Base-by-base conservation (phyloP, 2,329 filamentous ascomycete species). In the Alternaria gaisen region DNA sequence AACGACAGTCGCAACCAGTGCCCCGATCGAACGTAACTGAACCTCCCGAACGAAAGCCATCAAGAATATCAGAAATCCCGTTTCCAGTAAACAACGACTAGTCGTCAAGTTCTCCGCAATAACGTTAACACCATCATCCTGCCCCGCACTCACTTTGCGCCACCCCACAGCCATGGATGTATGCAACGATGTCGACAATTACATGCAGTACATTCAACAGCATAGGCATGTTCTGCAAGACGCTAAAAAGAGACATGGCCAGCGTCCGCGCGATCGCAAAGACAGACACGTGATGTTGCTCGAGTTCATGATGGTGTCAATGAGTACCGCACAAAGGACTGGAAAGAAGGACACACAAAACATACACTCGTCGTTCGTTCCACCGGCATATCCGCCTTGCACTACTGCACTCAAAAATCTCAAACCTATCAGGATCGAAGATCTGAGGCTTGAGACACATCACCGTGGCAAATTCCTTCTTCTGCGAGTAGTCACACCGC, bases 381-480 rank as follows among this genome's bases (percentile, higher is more conserved):
- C 68, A 8, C 51, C 53, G 34, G 48, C 71, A 41, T 73, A 71
- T 43, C 58, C 40, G 5, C 70, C 70, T 30, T 71, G 60, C 32
- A 64, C 22, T 20, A 58, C 42, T 4, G 41, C 67, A 50, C n/a
- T 71, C 5, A 56, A 24, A 3, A 14, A 56, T 14, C 34, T 72
- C 36, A 64, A 56, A 22, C 52, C 56, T 9, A 65, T 75, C 10
- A 59, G 64, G 46, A 74, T 82, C 50, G 65, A 62, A 32, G 63
- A 78, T 12, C 72, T 83, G 7, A 44, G 30, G 16, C 67, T 81
- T 16, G 78, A 81, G 61, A 80, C 71, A n/a, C 79, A 82, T 56
- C 80, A 82, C 66, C 71, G 77, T 6, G 80, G 76, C 1, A 67
- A 5, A 0, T 80, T 78, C 52, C 38, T 81, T 9, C 43, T 79